Conservation (phyloP, 2,329 filamentous ascomycete genomes). For the Fusarium sp. region DNA sequence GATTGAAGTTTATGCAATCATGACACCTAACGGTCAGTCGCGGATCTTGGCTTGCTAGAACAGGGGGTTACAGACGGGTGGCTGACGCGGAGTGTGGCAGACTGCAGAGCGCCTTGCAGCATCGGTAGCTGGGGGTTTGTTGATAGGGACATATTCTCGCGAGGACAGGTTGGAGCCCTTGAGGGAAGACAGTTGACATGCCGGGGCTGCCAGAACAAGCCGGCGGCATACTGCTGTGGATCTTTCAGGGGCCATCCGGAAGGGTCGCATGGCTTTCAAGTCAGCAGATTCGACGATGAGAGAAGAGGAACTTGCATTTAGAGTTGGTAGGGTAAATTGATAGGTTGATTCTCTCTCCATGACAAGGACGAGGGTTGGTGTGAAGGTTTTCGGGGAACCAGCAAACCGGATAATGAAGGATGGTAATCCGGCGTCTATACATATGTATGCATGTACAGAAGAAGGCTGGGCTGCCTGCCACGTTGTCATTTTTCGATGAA, state of each 20-base stretch:
- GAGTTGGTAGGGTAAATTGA: too few species aligned
- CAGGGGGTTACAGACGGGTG: slow-evolving; percentile 22
- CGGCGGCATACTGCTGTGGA: slow-evolving; percentile 29
- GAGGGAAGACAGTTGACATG: slow-evolving; percentile 20
- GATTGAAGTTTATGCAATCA: slow-evolving; percentile 15
- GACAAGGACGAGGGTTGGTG: too few species aligned
- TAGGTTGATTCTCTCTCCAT: too few species aligned
- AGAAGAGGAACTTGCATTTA: slow-evolving; percentile 5
- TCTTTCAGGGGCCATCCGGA: slow-evolving; percentile 4
- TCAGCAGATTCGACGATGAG: slow-evolving; percentile 38
- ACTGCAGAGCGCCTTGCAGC: slow-evolving; percentile 24
- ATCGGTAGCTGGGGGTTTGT: slow-evolving; percentile 22
- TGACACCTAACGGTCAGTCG: slow-evolving; percentile 25
- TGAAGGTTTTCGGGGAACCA: slow-evolving; percentile 9
- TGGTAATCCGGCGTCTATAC: too few species aligned
- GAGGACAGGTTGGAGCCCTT: too few species aligned
- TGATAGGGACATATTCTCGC: slow-evolving; percentile 3
- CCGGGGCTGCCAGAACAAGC: slow-evolving; percentile 33
- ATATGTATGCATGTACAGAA: too few species aligned
- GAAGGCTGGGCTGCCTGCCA: slow-evolving; percentile 12
- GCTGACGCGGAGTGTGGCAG: slow-evolving; percentile 28
- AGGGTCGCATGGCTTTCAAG: slow-evolving; percentile 40
- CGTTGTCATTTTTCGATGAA: slow-evolving; percentile 27
- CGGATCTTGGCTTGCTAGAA: slow-evolving; percentile 28
- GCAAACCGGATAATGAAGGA: slow-evolving; percentile 34